Evolutionary conservation across 805 yeast species (phyloP).

Genomic region (Metschnikowia lochheadii): DNA sequence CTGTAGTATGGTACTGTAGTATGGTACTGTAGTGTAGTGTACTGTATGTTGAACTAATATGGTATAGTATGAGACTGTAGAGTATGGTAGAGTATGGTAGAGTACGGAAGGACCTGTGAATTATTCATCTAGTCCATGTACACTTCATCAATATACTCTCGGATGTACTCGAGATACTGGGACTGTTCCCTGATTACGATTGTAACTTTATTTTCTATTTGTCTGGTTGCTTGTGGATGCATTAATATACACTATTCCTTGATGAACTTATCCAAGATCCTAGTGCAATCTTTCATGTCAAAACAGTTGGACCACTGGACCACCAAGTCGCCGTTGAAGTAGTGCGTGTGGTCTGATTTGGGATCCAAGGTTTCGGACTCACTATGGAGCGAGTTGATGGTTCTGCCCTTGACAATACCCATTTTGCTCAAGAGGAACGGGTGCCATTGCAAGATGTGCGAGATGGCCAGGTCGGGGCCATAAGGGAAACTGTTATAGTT

Average conservation of each 20-base stretch:
- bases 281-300: slow-evolving; percentile 3
- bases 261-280: not conserved
- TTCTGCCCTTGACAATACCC: slow-evolving; percentile 58
- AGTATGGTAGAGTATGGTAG: too few species aligned
- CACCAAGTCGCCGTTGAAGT: slow-evolving; percentile 63
- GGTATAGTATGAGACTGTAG: too few species aligned
- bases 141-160: too few species aligned
- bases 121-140: too few species aligned
- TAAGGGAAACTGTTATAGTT: slow-evolving; percentile 58
- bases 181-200: too few species aligned
- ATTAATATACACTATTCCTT: not conserved
- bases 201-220: too few species aligned
- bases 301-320: slow-evolving; percentile 59
- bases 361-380: slow-evolving; percentile 12
- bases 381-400: slow-evolving; percentile 30
- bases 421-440: slow-evolving; percentile 72
- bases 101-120: too few species aligned
- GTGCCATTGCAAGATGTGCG: slow-evolving; percentile 95
- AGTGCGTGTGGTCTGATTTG: slow-evolving; percentile 43
- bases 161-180: too few species aligned
- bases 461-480: slow-evolving; percentile 63
- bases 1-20: too few species aligned
- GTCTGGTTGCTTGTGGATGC: not conserved
- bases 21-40: too few species aligned
- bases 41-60: too few species aligned